Base-by-base conservation (phyloP, 768 basidiomycete species). In the Tephrocybe sp. region DNA sequence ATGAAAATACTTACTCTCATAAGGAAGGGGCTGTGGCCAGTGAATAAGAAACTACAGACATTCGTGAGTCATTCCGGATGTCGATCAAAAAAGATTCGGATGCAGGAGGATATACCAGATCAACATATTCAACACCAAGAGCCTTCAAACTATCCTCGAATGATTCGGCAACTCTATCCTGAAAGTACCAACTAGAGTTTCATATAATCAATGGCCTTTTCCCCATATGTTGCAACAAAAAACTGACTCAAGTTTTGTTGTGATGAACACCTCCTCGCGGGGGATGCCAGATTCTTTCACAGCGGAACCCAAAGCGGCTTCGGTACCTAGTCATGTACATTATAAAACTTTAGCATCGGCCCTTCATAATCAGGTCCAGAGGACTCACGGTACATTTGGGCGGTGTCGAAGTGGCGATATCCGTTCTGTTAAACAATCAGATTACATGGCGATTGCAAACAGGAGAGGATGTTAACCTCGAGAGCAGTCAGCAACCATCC, bases 41-140 rank as follows among this genome's bases (percentile, higher is more conserved):
- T 81, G 79, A 42, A 80, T 57, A 6, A 82, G 65, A 50, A 75
- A 80, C 75, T 79, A 42, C n/a, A n/a, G 19, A n/a, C 19, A 24
- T 30, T 30, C 29, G 12, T 30, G 6, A 7, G 29, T 30, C 12
- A 12, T 6, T 30, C 29, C 18, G 22, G 19, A 13, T 27, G 9
- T 23, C 5, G 29, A 6, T n/a, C n/a, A n/a, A n/a, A n/a, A n/a
- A n/a, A 30, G 29, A 12, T 12, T 30, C 7, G 29, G 12, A 30
- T 6, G 29, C 6, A 12, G 6, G 6, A 3, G 19, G 16, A 53
- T 62, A 13, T 39, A 70, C 70, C 36, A 80, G 65, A 61, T 82
- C 80, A 38, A 79, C 67, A 55, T 81, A 79, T 13, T 67, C 75
- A 3, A 72, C 47, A 9, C 64, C 70, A 4, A 80, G 63, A 38